Evolutionary conservation across 2,329 filamentous ascomycete genomes (phyloP).

Genomic region (Emergomyces africanus): DNA sequence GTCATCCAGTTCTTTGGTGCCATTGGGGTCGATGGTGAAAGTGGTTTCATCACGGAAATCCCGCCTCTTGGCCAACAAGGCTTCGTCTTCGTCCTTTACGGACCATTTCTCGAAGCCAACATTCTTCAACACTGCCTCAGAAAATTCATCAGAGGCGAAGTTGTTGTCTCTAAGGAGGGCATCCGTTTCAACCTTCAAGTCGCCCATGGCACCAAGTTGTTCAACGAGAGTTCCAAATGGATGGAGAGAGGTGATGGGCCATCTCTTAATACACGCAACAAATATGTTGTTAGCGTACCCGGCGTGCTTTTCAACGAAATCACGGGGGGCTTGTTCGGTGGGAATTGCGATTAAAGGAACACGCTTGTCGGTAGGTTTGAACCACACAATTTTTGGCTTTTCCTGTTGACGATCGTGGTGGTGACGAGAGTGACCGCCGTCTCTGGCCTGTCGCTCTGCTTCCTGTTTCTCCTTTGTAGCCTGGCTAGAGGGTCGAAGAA

Average conservation of each 20-base stretch:
- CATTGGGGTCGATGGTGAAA: conserved; percentile 87
- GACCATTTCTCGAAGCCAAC: conserved; percentile 90
- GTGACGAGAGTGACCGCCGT: conserved; percentile 59
- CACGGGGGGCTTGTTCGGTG: conserved; percentile 90
- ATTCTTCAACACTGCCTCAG: conserved; percentile 86
- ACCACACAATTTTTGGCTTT: conserved; percentile 99
- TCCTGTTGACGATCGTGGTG: conserved; percentile 80
- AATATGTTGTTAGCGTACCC: conserved; percentile 97
- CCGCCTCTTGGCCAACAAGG: conserved; percentile 58
- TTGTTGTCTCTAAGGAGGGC: conserved; percentile 96
- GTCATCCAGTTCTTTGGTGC: conserved; percentile 77
- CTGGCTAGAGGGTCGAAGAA: conserved; percentile 91
- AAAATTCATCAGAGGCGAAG: conserved; percentile 94
- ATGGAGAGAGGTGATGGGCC: conserved; percentile 98
- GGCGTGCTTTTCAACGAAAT: conserved; percentile 97
- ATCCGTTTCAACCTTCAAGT: conserved; percentile 95
- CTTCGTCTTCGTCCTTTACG: conserved; percentile 68
- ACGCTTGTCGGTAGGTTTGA: conserved; percentile 98
- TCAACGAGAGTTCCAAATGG: conserved; percentile 96
- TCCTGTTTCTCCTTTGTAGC: conserved; percentile 99
- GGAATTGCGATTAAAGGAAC: conserved; percentile 96
- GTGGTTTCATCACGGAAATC: conserved; percentile 82
- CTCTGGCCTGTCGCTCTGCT: conserved; percentile 81
- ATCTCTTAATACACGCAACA: conserved; percentile 97
- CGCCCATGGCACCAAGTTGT: conserved; percentile 92